phyloP scores from a whole-genome alignment of 2,329 filamentous ascomycete genomes.

The Diaporthe amygdali region DNA sequence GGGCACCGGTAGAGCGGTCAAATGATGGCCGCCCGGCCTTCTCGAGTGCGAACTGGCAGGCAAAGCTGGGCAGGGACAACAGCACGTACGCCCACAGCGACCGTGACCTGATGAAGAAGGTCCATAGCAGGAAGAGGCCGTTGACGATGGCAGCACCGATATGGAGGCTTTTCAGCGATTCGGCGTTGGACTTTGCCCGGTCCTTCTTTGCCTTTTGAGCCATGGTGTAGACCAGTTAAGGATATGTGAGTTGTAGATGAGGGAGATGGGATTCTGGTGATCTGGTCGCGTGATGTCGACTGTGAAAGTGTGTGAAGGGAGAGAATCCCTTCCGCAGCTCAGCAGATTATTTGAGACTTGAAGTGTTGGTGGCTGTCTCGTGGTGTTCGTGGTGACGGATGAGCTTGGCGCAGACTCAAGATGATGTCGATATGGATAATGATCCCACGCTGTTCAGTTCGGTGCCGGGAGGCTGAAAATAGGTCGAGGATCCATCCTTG shows the following conservation, averaged over 20 bases:
- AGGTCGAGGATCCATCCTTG: constrained; percentile 14
- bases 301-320: neutral
- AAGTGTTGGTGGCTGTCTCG: neutral
- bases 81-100: constrained; percentile 72
- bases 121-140: constrained; percentile 73
- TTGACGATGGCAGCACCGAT: constrained; percentile 76
- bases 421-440: neutral
- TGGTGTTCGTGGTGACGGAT: neutral
- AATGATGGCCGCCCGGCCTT: constrained; percentile 80
- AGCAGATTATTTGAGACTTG: neutral
- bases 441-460: constrained; percentile 8
- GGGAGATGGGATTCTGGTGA: neutral
- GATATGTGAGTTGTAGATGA: neutral
- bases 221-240: constrained; percentile 44
- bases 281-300: neutral
- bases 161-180: constrained; percentile 81
- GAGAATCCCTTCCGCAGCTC: neutral
- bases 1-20: constrained; percentile 64
- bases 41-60: constrained; percentile 88
- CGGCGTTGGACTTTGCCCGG: constrained; percentile 77
- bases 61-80: constrained; percentile 74
- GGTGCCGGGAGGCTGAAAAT: constrained; percentile 1
- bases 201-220: constrained; percentile 70
- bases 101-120: constrained; percentile 69
- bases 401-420: neutral